A percentile compares a stretch with the other conserved stretches of the same genome.
phyloP scores from a whole-genome alignment of 768 basidiomycete genomes.

The Boletus pseudo-olivaceus region DNA sequence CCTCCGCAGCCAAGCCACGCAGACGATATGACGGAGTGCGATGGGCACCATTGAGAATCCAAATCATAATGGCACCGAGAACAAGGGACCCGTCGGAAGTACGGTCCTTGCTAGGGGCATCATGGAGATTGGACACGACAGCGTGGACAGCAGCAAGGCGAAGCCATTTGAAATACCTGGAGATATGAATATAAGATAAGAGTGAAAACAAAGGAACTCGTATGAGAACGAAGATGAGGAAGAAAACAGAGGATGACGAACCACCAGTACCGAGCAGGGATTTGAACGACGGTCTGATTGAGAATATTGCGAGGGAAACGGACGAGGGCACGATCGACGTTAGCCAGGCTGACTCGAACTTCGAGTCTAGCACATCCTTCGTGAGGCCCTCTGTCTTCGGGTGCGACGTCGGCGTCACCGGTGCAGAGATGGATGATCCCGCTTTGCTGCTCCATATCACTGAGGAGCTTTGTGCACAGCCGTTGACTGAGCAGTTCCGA shows the following conservation, averaged over 20 bases:
- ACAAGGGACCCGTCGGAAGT: background rate
- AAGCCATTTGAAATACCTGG: slow-evolving; percentile 7
- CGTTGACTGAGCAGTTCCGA: background rate
- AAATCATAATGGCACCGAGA: background rate
- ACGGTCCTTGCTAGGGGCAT: background rate
- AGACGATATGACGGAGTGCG: background rate
- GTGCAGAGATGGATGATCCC: background rate
- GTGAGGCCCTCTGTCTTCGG: background rate
- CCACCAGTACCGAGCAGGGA: slow-evolving; percentile 1
- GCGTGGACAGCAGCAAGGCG: background rate
- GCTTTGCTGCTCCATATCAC: background rate
- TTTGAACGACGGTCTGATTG: background rate
- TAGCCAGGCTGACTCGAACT: background rate
- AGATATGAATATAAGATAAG: too few relatives aligned
- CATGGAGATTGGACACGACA: background rate
- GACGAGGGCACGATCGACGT: background rate
- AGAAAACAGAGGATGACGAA: background rate
- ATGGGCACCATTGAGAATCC: background rate
- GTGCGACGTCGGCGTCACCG: background rate
- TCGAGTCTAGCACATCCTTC: background rate
- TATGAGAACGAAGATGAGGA: too few relatives aligned
- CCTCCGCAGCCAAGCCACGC: background rate
- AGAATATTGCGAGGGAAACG: background rate
- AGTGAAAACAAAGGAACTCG: too few relatives aligned
- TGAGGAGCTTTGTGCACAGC: background rate